Base-by-base conservation (phyloP, 352 stramenopile species). In the Discostella stelligera region DNA sequence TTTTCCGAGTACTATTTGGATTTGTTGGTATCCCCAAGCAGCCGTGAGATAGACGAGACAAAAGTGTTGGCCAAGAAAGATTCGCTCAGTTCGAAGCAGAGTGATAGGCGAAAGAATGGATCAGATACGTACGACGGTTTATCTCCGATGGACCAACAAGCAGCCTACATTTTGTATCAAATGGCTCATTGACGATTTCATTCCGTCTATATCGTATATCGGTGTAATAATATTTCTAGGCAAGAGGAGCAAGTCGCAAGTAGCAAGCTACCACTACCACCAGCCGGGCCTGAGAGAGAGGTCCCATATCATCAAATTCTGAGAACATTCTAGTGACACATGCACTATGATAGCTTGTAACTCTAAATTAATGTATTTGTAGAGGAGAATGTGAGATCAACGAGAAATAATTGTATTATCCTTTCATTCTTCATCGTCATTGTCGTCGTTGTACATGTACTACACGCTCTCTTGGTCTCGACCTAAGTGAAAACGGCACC, bases 1-100 rank as follows among this genome's bases (percentile, higher is more conserved):
- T 90, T 90, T 72, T 54, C 65, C 5, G 48, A 79, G 41, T 37
- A 39, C 37, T 20, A 46, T 16, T n/a, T 67, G 11, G 20, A 37
- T 21, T 14, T 44, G n/a, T 39, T 46, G 16, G 6, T 10, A 32
- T 39, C 44, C 62, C 20, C 23, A 2, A 5, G 27, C 27, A 44
- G 37, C 37, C 37, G 4, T 10, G 3, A 44, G 11, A 44, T 44
- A 44, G 37, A 14, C 37, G 37, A 44, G 37, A 11, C 37, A 10
- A 44, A 44, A 44, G 37, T 44, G 13, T 3, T 44, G 37, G 37
- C 13, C 37, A 44, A 44, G 37, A 44, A 44, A 10, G 37, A 44
- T 1, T 14, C 37, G 2, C 1, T 44, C 37, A 1, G 7, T 44
- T 14, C 37, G 37, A 44, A 3, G 7, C n/a, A n/a, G n/a, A n/a